These are phyloP conservation scores for Globisporangium paroecandrum DNA, from an alignment of 352 stramenopile genomes.

Conservation along the genomic window DNA sequence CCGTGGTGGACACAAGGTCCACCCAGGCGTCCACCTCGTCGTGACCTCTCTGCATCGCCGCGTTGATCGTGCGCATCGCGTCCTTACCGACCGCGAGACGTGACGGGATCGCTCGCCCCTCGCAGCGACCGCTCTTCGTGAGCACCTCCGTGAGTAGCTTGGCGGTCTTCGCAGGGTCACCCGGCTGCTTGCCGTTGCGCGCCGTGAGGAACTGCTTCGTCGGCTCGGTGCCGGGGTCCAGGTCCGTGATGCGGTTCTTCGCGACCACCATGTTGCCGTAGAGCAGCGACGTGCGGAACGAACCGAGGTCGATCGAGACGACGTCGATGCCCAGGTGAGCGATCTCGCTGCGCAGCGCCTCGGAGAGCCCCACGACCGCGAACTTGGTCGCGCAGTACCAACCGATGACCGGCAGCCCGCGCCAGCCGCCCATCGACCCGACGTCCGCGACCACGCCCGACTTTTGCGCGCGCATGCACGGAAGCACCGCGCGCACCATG, in stretches of 20 bases:
- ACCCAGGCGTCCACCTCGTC: conserved; percentile 10
- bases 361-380: conserved; percentile 27
- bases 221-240: conserved; percentile 24
- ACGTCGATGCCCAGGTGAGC: conserved; percentile 35
- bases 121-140: conserved; percentile 36
- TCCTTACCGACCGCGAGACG: conserved; percentile 29
- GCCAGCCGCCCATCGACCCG: conserved; percentile 31
- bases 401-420: conserved; percentile 25
- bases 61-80: conserved; percentile 10
- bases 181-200: conserved; percentile 33
- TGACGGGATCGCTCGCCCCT: conserved; percentile 27
- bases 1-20: conserved; percentile 10
- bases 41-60: background rate
- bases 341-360: conserved; percentile 31
- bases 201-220: conserved; percentile 18
- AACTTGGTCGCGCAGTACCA: conserved; percentile 41
- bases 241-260: conserved; percentile 26
- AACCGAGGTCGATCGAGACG: conserved; percentile 32
- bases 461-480: conserved; percentile 29
- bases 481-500: conserved; percentile 28
- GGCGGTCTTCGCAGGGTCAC: conserved; percentile 27
- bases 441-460: conserved; percentile 34
- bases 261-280: conserved; percentile 24
- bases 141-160: conserved; percentile 32
- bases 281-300: conserved; percentile 32